phyloP scores from a whole-genome alignment of 306 rosid genomes.

The Dalbergia cultrata region DNA sequence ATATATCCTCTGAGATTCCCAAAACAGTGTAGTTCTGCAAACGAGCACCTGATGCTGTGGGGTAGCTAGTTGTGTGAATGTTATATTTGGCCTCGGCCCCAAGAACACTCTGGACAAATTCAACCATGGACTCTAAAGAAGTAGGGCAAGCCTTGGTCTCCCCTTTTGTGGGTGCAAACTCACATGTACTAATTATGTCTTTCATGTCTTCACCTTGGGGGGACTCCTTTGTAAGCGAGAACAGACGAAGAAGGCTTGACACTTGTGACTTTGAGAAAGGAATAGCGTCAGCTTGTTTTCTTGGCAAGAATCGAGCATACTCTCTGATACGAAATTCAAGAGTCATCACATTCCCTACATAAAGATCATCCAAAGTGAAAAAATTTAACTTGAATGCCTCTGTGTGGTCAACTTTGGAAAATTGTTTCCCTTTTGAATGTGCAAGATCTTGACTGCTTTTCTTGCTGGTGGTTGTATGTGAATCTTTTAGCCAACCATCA shows the following conservation, averaged over 20 bases:
- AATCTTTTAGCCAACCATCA: neutral
- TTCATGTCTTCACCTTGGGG: constrained; percentile 44
- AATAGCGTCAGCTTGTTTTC: constrained; percentile 58
- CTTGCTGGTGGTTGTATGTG: neutral
- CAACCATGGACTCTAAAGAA: constrained; percentile 55
- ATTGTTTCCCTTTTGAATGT: neutral
- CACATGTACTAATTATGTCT: constrained; percentile 49
- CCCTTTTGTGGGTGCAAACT: constrained; percentile 38
- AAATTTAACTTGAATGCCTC: constrained; percentile 52
- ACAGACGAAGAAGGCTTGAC: constrained; percentile 57
- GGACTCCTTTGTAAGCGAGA: constrained; percentile 50
- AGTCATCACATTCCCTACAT: constrained; percentile 54
- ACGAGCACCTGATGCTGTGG: constrained; percentile 36
- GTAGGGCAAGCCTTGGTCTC: constrained; percentile 59
- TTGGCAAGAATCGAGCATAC: constrained; percentile 50
- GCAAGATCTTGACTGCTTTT: neutral
- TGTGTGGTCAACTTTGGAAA: constrained; percentile 46
- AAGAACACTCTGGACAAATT: constrained; percentile 40
- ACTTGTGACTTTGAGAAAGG: constrained; percentile 53
- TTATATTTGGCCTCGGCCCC: constrained; percentile 27
- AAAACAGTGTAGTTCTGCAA: constrained; percentile 54
- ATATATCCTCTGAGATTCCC: constrained; percentile 45
- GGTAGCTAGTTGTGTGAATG: constrained; percentile 47
- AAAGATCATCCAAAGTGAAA: constrained; percentile 53
- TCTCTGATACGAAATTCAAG: constrained; percentile 52